Evolutionary conservation across 2,329 filamentous ascomycete species (phyloP), one percentile per base, ranked within the genome.

Genomic region (Coniella vitis): DNA sequence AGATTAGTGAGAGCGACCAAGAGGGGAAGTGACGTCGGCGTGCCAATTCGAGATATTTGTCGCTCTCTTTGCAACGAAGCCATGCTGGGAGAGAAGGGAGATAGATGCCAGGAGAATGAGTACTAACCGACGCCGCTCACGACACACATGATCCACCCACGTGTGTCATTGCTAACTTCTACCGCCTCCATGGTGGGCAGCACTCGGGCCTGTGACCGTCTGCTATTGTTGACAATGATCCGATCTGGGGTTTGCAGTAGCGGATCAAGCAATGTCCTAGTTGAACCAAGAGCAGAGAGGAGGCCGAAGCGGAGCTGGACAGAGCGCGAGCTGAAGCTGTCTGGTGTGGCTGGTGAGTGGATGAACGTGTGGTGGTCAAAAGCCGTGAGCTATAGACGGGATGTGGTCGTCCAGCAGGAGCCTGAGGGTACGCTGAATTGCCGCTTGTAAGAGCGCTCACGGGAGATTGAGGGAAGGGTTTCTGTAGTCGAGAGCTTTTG

Each of bases 121-220:
- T 51, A 72, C 76, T 50, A 59, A 83, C 80, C 80, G 54, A 81
- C 68, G 47, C 90, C 82, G 62, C 90, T 95, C 66, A 90, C 88
- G 56, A 90, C 74, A 61, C 77, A 83, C 86, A 97, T 88, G 58
- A 97, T 84, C 91, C 91, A 97, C 60, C 93, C 91, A 55, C 90
- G 81, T 55, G 84, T 84, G 71, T 97, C 91, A 71, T 91, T 93
- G 63, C 82, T 76, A 56, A 86, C 61, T 32, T 60, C 65, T 44
- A 57, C 58, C 48, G 56, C 57, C 47, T 65, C 64, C 69, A 74
- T 75, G 63, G 60, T 61, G 57, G 54, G 57, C 19, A 43, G 47
- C 46, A 38, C 38, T 40, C 48, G 47, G 51, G 43, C 45, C 38
- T 44, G 22, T 38, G 56, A 53, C 47, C 22, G 47, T 42, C 29